Evolutionary conservation across 257 asterid genomes (phyloP).

Genomic region (Nicotiana knightiana): DNA sequence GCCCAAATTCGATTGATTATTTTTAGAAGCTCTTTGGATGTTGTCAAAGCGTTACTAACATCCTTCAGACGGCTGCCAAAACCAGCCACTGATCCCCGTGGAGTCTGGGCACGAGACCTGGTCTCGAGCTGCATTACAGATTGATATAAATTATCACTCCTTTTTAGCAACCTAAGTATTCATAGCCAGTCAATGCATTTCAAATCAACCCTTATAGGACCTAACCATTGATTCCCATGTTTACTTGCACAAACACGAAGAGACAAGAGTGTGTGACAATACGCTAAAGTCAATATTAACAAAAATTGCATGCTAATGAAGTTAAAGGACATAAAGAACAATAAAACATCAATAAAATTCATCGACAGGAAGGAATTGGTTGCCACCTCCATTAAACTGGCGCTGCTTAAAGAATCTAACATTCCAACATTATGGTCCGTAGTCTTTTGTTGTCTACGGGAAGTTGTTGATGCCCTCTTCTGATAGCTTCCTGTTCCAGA

Average conservation of each 20-base stretch:
- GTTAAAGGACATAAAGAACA: neutral
- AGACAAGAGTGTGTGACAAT: neutral
- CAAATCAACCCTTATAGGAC: neutral
- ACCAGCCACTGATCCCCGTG: conserved; percentile 47
- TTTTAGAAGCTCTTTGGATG: conserved; percentile 90
- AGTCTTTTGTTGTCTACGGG: conserved; percentile 48
- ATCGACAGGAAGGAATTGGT: neutral
- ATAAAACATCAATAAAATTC: neutral
- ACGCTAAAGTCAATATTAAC: neutral
- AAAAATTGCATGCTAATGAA: neutral
- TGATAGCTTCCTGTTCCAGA: conserved; percentile 58
- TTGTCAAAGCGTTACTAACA: conserved; percentile 72
- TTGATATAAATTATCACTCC: neutral
- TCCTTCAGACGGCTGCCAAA: conserved; percentile 59
- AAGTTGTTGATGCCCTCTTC: conserved; percentile 52
- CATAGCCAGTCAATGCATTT: neutral
- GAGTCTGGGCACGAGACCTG: conserved; percentile 60
- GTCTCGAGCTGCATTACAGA: conserved; percentile 57
- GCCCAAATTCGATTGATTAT: conserved; percentile 83
- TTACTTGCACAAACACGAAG: neutral
- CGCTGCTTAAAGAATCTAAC: conserved; percentile 65
- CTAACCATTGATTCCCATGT: neutral
- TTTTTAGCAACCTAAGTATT: neutral
- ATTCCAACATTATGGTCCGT: conserved; percentile 35
- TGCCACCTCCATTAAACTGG: conserved; percentile 81